phyloP scores from a whole-genome alignment of 1,284 basidiomycete species.

The Malassezia dermatis region DNA sequence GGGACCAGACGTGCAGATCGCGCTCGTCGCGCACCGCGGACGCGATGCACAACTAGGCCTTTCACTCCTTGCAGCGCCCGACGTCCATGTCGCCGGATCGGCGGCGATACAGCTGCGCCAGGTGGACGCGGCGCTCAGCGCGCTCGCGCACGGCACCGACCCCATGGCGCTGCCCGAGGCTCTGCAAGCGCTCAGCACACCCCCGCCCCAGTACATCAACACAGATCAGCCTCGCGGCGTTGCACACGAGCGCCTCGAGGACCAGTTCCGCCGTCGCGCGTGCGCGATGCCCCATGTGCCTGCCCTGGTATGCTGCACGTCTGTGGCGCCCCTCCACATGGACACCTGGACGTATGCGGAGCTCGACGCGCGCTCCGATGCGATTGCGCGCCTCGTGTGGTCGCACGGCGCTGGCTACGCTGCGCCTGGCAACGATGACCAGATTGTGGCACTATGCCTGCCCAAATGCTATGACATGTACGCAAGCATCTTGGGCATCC shows the following conservation, averaged over 20 bases:
- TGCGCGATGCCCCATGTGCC: slow-evolving; percentile 18
- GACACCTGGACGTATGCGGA: slow-evolving; percentile 32
- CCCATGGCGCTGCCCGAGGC: background rate
- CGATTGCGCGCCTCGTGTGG: slow-evolving; percentile 26
- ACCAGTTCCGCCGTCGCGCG: slow-evolving; percentile 31
- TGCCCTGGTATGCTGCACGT: slow-evolving; percentile 35
- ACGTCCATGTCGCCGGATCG: slow-evolving; percentile 25
- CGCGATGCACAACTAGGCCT: background rate
- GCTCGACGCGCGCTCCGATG: slow-evolving; percentile 29
- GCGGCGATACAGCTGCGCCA: slow-evolving; percentile 26
- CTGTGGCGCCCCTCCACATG: slow-evolving; percentile 13
- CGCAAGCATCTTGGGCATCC: slow-evolving; percentile 33
- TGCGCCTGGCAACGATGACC: slow-evolving; percentile 17
- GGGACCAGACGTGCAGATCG: background rate
- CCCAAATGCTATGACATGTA: slow-evolving; percentile 40
- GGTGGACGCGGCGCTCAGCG: slow-evolving; percentile 21
- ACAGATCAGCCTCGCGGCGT: slow-evolving; percentile 21
- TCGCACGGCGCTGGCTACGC: slow-evolving; percentile 25
- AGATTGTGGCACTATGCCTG: slow-evolving; percentile 38
- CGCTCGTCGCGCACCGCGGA: background rate
- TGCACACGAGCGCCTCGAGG: slow-evolving; percentile 26
- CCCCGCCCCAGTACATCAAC: slow-evolving; percentile 22
- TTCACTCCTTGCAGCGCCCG: slow-evolving; percentile 15
- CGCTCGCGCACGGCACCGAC: slow-evolving; percentile 16
- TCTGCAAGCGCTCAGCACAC: background rate